Conservation (phyloP, 495 filamentous ascomycete species). For the Neurospora sp. region DNA sequence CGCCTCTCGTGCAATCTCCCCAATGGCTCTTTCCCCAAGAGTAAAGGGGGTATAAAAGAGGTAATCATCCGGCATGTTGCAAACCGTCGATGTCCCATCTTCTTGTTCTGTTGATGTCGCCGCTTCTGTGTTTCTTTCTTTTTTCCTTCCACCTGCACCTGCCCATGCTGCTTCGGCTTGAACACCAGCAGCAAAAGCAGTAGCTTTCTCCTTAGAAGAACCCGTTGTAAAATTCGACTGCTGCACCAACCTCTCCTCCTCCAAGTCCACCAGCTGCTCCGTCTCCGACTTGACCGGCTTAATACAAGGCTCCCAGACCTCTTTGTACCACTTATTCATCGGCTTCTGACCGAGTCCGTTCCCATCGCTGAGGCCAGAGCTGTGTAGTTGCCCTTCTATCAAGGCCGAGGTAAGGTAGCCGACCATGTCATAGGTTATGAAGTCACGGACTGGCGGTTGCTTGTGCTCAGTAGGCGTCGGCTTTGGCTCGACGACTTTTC, state of each 20-base stretch:
- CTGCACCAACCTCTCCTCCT: neutral
- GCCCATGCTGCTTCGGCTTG: neutral
- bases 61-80: conserved; percentile 18
- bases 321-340: conserved; percentile 10
- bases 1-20: conserved; percentile 22
- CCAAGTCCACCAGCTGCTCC: neutral
- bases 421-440: conserved; percentile 17
- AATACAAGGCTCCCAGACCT: conserved; percentile 23
- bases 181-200: neutral
- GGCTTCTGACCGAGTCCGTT: conserved; percentile 18
- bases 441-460: conserved; percentile 3
- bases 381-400: conserved; percentile 23
- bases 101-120: neutral
- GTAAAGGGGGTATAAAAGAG: conserved; percentile 29
- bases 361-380: conserved; percentile 17
- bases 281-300: neutral
- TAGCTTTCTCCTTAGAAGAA: neutral
- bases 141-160: neutral
- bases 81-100: conserved; percentile 4
- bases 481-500: neutral
- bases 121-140: neutral
- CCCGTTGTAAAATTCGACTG: neutral
- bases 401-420: conserved; percentile 21
- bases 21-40: conserved; percentile 17
- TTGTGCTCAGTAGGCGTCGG: neutral